Evolutionary conservation across 129 eudicot genomes (phyloP).

Genomic region (Centella asiatica): DNA sequence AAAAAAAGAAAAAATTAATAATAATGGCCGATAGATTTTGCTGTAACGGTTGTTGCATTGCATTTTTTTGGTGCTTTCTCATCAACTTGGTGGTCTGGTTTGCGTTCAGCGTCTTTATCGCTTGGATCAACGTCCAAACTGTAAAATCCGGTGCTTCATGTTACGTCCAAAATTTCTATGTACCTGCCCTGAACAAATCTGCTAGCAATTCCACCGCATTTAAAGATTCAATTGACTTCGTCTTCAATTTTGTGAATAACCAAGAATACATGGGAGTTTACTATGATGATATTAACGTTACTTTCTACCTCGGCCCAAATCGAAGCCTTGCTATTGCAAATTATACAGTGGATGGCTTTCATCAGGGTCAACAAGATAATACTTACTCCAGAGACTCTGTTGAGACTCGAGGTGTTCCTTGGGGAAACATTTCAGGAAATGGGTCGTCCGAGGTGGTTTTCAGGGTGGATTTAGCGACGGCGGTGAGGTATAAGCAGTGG

Average conservation of each 20-base stretch:
- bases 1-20: not conserved
- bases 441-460: constrained; percentile 33
- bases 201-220: constrained; percentile 9
- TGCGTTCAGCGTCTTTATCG: not conserved
- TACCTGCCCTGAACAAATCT: constrained; percentile 5
- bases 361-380: constrained; percentile 47
- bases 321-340: constrained; percentile 20
- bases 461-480: constrained; percentile 42
- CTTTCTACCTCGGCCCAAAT: constrained; percentile 16
- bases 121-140: not conserved
- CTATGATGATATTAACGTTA: constrained; percentile 20
- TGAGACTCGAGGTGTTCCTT: constrained; percentile 30
- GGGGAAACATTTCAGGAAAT: constrained; percentile 23
- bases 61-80: not conserved
- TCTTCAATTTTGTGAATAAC: constrained; percentile 28
- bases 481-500: constrained; percentile 51
- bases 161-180: not conserved
- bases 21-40: not conserved
- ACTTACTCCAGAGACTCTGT: constrained; percentile 27
- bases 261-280: constrained; percentile 29
- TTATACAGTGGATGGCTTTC: constrained; percentile 28
- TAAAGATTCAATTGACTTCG: constrained; percentile 22
- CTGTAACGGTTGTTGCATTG: not conserved
- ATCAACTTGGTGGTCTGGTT: not conserved
- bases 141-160: not conserved